Percentiles rank a stretch among this genome's conserved stretches.
Conservation (phyloP, 768 basidiomycete genomes). For the Mrakia frigida region DNA sequence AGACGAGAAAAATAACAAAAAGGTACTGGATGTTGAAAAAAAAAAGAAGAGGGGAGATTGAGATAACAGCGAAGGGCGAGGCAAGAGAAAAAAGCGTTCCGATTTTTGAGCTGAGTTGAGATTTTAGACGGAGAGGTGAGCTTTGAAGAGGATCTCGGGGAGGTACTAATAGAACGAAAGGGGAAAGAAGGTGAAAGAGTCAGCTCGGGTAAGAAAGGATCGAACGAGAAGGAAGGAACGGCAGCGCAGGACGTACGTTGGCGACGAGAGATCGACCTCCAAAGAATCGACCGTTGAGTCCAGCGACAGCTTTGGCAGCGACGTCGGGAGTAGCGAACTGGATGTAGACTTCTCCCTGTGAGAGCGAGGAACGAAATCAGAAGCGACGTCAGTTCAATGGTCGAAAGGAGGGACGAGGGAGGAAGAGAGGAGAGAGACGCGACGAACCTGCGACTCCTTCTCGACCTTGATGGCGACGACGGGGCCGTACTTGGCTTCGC, state of each 20-base stretch:
- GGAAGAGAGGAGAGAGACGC: not conserved
- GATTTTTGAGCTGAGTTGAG: not conserved
- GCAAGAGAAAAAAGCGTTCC: not conserved
- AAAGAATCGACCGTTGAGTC: conserved; percentile 95
- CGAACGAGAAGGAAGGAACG: not conserved
- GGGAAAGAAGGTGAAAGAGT: not conserved
- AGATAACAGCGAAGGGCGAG: too few relatives aligned
- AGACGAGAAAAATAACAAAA: not conserved
- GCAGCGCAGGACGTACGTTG: conserved; percentile 18
- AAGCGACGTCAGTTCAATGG: not conserved
- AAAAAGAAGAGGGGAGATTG: too few relatives aligned
- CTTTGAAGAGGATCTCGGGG: conserved; percentile 23
- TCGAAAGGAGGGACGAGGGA: not conserved
- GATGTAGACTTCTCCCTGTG: conserved; percentile 92
- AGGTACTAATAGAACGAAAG: conserved; percentile 8
- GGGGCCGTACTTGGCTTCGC: conserved; percentile 80
- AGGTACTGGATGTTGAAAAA: not conserved
- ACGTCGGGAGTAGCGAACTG: conserved; percentile 75
- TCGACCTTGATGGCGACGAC: conserved; percentile 87
- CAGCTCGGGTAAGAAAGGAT: not conserved
- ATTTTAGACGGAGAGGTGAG: conserved; percentile 16
- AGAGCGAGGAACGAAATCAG: not conserved
- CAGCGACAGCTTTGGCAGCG: conserved; percentile 77
- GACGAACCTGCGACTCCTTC: conserved; percentile 79
- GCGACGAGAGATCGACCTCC: conserved; percentile 85